These are phyloP conservation scores for Nothomitra cinnamomea DNA, from an alignment of 2,329 filamentous ascomycete species.

Conservation along the genomic window DNA sequence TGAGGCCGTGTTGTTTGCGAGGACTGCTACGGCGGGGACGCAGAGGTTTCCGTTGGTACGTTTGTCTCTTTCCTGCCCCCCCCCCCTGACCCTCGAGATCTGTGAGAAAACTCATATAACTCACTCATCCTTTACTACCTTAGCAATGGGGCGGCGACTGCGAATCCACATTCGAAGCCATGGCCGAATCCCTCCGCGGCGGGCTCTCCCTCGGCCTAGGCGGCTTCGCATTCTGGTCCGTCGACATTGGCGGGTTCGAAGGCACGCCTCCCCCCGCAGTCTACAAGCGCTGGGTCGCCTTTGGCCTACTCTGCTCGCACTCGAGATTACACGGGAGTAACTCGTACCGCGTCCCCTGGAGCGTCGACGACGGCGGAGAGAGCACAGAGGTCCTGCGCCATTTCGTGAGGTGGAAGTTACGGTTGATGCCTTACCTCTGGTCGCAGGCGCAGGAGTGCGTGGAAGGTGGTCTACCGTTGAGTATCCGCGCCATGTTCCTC, in stretches of 20 bases:
- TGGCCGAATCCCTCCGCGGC: slow-evolving; percentile 53
- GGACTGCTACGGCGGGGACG: slow-evolving; percentile 48
- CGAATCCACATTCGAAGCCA: slow-evolving; percentile 54
- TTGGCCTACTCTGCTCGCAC: slow-evolving; percentile 53
- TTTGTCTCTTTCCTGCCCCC: not conserved
- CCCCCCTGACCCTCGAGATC: too few relatives aligned
- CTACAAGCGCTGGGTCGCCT: slow-evolving; percentile 67
- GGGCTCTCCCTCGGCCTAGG: slow-evolving; percentile 45
- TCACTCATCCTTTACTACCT: not conserved
- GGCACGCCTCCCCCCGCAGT: slow-evolving; percentile 48
- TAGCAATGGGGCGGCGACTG: slow-evolving; percentile 56
- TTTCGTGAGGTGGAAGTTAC: slow-evolving; percentile 35
- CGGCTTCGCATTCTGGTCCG: slow-evolving; percentile 52
- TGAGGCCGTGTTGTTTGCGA: slow-evolving; percentile 48
- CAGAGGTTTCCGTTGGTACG: slow-evolving; percentile 44
- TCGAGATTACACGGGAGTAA: slow-evolving; percentile 52
- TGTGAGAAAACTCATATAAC: not conserved
- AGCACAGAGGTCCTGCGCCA: slow-evolving; percentile 37
- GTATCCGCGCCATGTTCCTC: slow-evolving; percentile 43
- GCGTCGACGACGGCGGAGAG: slow-evolving; percentile 46
- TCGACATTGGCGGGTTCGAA: slow-evolving; percentile 57
- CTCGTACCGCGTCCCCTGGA: slow-evolving; percentile 61
- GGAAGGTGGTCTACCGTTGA: slow-evolving; percentile 39
- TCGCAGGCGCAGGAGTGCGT: slow-evolving; percentile 33
- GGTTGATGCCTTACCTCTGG: slow-evolving; percentile 41